Evolutionary conservation across 805 yeast genomes (phyloP), one percentile per base, ranked within the genome.

Genomic region (Saccharomycopsis malanga): DNA sequence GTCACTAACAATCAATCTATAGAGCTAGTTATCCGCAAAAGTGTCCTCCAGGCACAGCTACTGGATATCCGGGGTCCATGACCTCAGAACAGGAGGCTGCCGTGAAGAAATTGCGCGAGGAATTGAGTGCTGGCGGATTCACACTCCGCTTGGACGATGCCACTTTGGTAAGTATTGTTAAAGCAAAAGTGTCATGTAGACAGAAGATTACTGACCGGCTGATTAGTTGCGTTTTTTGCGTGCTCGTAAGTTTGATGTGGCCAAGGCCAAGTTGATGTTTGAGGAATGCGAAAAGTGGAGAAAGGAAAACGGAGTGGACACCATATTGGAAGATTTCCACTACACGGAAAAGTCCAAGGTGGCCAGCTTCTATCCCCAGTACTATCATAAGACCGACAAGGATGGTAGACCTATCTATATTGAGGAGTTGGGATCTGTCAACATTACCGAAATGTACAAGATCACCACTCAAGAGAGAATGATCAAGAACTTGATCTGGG

Each of bases 401-500:
- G 98, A 93, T 54, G 98, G 98, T 44, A 83, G 98, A 62, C 98
- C 98, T 4, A 83, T 88, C 41, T 93, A 93, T 69, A 74, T 83
- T 58, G 98, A 93, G 73, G 95, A 91, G 64, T 75, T 93, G 55
- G 98, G 98, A 46, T 70, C 81, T 45, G 96, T 93, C 53, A 86
- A 91, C 67, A 73, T 93, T 65, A 73, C 81, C 30, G 94, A 87
- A 63, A 85, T 93, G 95, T 78, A 85, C 72, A 86, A 87, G 69
- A 79, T 93, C 64, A 93, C 98, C 54, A 79, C 91, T 35, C 94
- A 87, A 65, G 97, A 93, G 59, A 81, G 98, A 62, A 89, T 93
- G 98, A 72, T 93, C 63, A 82, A 84, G 69, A 93, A 93, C 67
- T 73, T 93, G 58, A 96, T 89, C 46, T 88, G 96, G 96, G 98